Evolutionary conservation across 2,329 filamentous ascomycete species (phyloP), one percentile per base, ranked within the genome.

Genomic region (Thielaviopsis populi): DNA sequence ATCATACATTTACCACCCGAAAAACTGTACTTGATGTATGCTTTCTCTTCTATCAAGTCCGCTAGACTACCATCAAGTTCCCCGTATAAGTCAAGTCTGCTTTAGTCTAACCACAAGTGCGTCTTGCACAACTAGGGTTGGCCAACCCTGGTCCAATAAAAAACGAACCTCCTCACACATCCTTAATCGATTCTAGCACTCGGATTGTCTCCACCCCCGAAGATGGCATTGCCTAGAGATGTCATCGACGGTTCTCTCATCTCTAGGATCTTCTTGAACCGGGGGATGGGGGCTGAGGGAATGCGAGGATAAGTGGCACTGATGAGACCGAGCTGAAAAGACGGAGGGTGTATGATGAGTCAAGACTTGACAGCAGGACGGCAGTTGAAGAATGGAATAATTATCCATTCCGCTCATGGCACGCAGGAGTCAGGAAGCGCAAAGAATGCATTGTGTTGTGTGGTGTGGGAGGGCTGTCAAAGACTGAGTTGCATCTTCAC

Each of bases 261-360:
- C 24, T 54, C 30, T 22, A 19, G 19, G 27, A 56, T 33, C 13
- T n/a, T 27, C 46, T 27, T 22, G 17, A 33, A 37, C 27, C 10
- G 10, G 30, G 53, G 27, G 15, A 56, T 27, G 53, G 50, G 53
- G 53, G 53, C 37, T 56, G 15, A 56, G 53, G 27, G 27, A 56
- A 15, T n/a, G 17, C 37, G 27, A 56, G 37, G 53, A 53, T 6
- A 22, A 50, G 13, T 24, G n/a, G 15, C 17, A 56, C 53, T 56
- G 30, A 56, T 22, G 27, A 56, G 53, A 56, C 53, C 17, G 46
- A 56, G 53, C 53, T 56, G 53, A 56, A 56, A 37, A 56, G 53
- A 56, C 33, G 33, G 33, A 37, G 53, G 53, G 27, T 56, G n/a
- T n/a, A n/a, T n/a, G n/a, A 56, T 56, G 53, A 56, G 53, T 56